phyloP scores from a whole-genome alignment of 2,329 filamentous ascomycete species.

The Bipolaris cookei region DNA sequence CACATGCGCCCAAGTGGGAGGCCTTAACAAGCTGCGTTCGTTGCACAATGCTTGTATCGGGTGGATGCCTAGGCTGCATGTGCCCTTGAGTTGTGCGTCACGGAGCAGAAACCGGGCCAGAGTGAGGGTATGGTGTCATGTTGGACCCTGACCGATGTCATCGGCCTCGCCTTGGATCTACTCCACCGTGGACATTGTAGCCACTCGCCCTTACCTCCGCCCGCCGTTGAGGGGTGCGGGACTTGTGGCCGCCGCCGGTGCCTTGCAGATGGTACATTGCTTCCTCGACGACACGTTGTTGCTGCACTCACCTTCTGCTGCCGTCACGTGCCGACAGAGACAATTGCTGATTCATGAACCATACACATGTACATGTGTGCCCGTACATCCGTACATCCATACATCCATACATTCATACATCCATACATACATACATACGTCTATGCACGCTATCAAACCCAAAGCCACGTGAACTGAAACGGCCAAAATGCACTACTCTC shows the following conservation, averaged over 20 bases:
- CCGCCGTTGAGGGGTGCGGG: no score
- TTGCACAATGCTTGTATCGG: neutral
- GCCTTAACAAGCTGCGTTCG: neutral
- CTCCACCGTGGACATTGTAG: constrained; percentile 6
- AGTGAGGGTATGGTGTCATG: neutral
- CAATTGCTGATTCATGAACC: neutral
- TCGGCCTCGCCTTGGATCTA: constrained; percentile 8
- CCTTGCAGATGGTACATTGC: neutral
- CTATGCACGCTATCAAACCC: neutral
- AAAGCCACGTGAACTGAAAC: neutral
- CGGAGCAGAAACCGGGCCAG: neutral
- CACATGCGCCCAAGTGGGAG: neutral
- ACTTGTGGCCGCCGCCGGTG: constrained; percentile 1
- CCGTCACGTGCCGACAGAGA: neutral
- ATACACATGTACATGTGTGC: neutral
- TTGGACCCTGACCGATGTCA: constrained; percentile 10
- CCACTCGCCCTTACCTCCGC: neutral
- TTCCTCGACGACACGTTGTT: neutral
- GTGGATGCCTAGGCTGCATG: neutral
- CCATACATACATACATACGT: neutral
- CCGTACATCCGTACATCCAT: neutral
- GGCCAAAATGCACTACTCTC: neutral
- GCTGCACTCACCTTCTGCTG: no score
- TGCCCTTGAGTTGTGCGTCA: neutral
- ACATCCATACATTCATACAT: neutral